Conservation (phyloP, 495 filamentous ascomycete genomes). For the Lasiosphaeris hirsuta region DNA sequence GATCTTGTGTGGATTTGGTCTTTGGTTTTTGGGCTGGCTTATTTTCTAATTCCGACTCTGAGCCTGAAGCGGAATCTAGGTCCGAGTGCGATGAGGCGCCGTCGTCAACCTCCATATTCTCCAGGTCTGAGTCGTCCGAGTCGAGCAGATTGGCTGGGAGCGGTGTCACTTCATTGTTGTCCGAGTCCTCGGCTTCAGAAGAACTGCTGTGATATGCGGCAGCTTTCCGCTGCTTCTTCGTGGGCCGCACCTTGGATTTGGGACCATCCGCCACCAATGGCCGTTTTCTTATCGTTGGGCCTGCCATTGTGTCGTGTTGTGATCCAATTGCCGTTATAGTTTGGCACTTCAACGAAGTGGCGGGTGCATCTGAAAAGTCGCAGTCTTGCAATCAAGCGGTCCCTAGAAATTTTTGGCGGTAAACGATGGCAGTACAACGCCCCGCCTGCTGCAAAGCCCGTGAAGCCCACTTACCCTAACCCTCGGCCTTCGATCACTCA, state of each 20-base stretch:
- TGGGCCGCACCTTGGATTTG: constrained; percentile 52
- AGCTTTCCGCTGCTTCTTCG: constrained; percentile 71
- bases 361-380: neutral
- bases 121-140: constrained; percentile 59
- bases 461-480: neutral
- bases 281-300: constrained; percentile 29
- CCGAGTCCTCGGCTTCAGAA: constrained; percentile 43
- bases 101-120: constrained; percentile 45
- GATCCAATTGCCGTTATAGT: constrained; percentile 8
- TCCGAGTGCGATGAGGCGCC: constrained; percentile 35
- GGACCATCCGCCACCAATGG: constrained; percentile 45
- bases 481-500: neutral
- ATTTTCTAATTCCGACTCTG: constrained; percentile 28
- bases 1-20: neutral
- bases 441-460: constrained; percentile 6
- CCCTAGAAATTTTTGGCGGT: constrained; percentile 40
- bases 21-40: constrained; percentile 17
- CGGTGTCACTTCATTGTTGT: constrained; percentile 50
- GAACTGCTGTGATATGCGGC: constrained; percentile 72
- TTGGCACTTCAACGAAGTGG: neutral
- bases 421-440: constrained; percentile 15
- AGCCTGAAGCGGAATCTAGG: constrained; percentile 40
- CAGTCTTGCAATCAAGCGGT: neutral
- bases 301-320: constrained; percentile 28
- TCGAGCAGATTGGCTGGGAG: constrained; percentile 63